Evolutionary conservation across 2,329 filamentous ascomycete species (phyloP), one percentile per base, ranked within the genome.

Genomic region (Hymenoscyphus occultus): DNA sequence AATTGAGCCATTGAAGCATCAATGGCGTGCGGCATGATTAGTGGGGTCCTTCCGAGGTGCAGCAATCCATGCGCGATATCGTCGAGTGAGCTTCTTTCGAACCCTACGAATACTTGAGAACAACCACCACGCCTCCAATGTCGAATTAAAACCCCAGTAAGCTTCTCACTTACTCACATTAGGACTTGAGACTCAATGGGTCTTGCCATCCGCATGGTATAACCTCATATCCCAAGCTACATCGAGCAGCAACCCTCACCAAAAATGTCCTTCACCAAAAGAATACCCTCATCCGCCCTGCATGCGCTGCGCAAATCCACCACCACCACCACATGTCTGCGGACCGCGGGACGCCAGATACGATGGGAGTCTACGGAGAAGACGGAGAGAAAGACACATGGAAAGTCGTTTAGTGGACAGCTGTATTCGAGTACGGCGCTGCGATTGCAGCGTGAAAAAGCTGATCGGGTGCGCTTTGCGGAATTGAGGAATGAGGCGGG

Each of bases 351-450:
- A 35, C 59, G 61, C 61, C 68, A 71, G 48, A 57, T 70, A 68
- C 65, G 72, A 67, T 71, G 67, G 39, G 65, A 68, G 62, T 73
- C 73, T 9, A 71, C 72, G 42, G 68, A 73, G 42, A 66, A 69
- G 40, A 66, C 67, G 22, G 22, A 56, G 51, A 60, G 58, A 40
- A 67, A 65, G n/a, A 60, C 45, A 4, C 64, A 71, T n/a, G 72
- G 70, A 4, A 70, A 67, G 40, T 70, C 79, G 3, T 88, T 87
- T 72, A 81, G 83, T 71, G 84, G 84, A 22, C 85, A 87, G 76
- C 80, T 88, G 71, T 83, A 85, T 72, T 82, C 85, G 69, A 86
- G 84, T 68, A 84, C 86, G 60, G 80, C 80, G 60, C 78, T 81
- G 63, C 81, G 85, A 65, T 77, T 87, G 68, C 78, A 80, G 68